Evolutionary conservation across 2,329 filamentous ascomycete genomes (phyloP).

Genomic region (Colletotrichum simmondsii): DNA sequence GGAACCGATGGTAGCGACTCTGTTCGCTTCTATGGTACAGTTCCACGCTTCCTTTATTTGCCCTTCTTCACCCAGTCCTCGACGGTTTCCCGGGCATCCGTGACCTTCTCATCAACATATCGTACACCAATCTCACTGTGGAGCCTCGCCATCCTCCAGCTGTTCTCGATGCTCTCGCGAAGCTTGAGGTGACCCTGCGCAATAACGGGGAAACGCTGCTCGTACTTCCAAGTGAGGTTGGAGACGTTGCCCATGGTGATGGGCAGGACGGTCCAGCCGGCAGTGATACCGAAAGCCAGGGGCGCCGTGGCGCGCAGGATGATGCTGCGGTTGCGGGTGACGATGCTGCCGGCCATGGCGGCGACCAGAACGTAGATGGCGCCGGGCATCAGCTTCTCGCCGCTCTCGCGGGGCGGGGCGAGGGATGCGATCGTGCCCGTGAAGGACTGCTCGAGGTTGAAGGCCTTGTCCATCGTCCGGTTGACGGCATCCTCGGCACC

Average conservation of each 20-base stretch:
- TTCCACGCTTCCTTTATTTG: conserved; percentile 62
- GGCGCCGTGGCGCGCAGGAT: conserved; percentile 82
- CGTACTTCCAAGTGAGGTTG: conserved; percentile 90
- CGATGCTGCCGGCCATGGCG: conserved; percentile 93
- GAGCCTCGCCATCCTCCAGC: conserved; percentile 78
- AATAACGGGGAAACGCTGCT: conserved; percentile 86
- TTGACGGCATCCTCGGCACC: conserved; percentile 86
- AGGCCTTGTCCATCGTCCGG: conserved; percentile 79
- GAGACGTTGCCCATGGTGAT: conserved; percentile 91
- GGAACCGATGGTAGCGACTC: conserved; percentile 33
- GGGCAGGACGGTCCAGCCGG: conserved; percentile 87
- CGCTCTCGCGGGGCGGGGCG: conserved; percentile 84
- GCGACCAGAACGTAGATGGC: conserved; percentile 92
- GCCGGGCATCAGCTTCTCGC: conserved; percentile 90
- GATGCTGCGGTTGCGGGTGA: conserved; percentile 88
- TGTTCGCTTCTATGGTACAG: conserved; percentile 36
- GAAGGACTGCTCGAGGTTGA: conserved; percentile 89
- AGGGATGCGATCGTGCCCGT: conserved; percentile 89
- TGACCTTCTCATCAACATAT: conserved; percentile 85
- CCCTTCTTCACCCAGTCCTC: conserved; percentile 95
- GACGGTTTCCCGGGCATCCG: conserved; percentile 77
- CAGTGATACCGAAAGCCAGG: conserved; percentile 81
- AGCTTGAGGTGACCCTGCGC: conserved; percentile 83
- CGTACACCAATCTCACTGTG: conserved; percentile 77
- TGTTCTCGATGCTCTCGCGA: conserved; percentile 75